Conservation (phyloP, 176 grass and related monocot genomes). For the Poa pratensis region DNA sequence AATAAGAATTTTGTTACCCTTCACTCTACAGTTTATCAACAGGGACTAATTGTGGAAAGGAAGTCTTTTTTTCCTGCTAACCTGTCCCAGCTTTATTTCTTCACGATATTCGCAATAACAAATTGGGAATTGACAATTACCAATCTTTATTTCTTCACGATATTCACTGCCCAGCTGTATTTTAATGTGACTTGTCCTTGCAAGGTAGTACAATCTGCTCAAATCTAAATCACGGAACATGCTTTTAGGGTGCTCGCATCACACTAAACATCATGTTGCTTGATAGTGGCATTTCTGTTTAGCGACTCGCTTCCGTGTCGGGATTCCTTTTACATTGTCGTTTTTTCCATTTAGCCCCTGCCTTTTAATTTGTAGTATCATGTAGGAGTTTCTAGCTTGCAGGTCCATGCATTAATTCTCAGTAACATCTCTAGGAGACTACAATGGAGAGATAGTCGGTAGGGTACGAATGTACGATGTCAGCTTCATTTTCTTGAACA, state of each 20-base stretch:
- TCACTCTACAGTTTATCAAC: neutral
- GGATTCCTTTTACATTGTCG: neutral
- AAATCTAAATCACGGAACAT: neutral
- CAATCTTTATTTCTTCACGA: neutral
- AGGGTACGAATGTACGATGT: neutral
- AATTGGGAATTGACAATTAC: neutral
- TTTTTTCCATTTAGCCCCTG: too few species aligned
- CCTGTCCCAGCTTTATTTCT: conserved; percentile 27
- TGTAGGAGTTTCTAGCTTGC: neutral
- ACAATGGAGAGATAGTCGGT: neutral
- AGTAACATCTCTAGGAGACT: neutral
- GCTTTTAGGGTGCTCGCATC: conserved; percentile 21
- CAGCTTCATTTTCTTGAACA: neutral
- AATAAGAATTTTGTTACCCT: too few species aligned
- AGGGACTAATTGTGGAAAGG: neutral
- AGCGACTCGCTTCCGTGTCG: neutral
- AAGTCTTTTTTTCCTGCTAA: neutral
- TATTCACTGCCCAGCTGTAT: neutral
- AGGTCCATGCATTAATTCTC: neutral
- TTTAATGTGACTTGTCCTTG: neutral
- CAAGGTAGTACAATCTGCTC: neutral
- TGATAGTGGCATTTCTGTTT: neutral
- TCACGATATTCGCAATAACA: neutral
- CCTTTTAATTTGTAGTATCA: too few species aligned
- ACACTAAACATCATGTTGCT: conserved; percentile 17